A percentile compares a stretch with the other conserved stretches of the same genome.
Evolutionary conservation across 495 filamentous ascomycete genomes (phyloP).

Genomic region (Cercophora newfieldiana): DNA sequence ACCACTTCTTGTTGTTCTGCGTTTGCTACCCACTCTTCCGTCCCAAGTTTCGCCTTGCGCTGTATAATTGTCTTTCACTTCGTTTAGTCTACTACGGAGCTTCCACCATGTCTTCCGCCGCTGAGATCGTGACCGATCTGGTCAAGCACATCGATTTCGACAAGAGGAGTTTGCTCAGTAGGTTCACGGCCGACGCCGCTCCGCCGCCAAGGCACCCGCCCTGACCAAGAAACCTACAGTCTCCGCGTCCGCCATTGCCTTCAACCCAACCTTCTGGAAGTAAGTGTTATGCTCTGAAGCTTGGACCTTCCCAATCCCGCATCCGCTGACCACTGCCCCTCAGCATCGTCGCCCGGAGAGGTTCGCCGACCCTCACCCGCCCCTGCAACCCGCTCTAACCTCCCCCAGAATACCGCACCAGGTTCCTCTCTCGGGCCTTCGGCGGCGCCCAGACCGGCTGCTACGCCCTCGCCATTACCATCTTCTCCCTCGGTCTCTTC

Average conservation of each 20-base stretch:
- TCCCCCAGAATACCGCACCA: constrained; percentile 80
- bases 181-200: constrained; percentile 21
- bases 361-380: constrained; percentile 39
- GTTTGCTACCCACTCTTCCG: not conserved
- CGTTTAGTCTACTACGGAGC: too few relatives aligned
- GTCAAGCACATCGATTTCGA: constrained; percentile 68
- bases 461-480: constrained; percentile 83
- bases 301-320: not conserved
- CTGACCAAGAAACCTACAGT: constrained; percentile 46
- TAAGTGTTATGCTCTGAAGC: constrained; percentile 41
- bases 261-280: constrained; percentile 84
- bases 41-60: not conserved
- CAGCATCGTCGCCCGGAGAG: constrained; percentile 68
- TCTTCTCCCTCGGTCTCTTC: constrained; percentile 88
- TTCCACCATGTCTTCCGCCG: constrained; percentile 34
- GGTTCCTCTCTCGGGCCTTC: constrained; percentile 83
- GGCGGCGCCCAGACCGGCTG: constrained; percentile 76
- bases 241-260: constrained; percentile 64
- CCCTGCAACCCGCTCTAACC: constrained; percentile 14
- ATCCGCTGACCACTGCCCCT: constrained; percentile 24
- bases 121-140: constrained; percentile 36
- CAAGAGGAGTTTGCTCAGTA: constrained; percentile 66
- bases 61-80: too few relatives aligned
- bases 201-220: constrained; percentile 19
- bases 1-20: constrained; percentile 3